Conservation (phyloP, 306 rosid genomes). For the Arachis stenosperma region DNA sequence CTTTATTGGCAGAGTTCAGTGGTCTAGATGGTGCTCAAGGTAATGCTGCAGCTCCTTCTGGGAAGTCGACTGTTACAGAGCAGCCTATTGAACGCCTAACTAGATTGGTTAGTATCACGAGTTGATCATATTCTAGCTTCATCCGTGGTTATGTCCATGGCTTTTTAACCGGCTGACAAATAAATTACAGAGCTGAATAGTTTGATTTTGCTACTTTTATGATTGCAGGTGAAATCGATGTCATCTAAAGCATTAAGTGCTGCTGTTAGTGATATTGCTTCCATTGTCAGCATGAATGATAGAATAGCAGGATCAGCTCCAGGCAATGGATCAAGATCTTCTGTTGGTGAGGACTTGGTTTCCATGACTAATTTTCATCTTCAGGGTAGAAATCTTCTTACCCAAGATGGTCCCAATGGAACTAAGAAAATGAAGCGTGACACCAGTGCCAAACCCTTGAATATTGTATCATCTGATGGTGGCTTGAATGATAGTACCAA, state of each 20-base stretch:
- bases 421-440: conserved; percentile 82
- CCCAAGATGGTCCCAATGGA: conserved; percentile 80
- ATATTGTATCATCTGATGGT: conserved; percentile 69
- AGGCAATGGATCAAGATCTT: conserved; percentile 93
- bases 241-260: conserved; percentile 68
- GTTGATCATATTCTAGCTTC: conserved; percentile 18
- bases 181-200: conserved; percentile 19
- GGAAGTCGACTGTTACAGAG: conserved; percentile 68
- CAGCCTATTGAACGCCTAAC: conserved; percentile 84
- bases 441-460: conserved; percentile 76
- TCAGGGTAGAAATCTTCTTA: conserved; percentile 69
- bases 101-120: conserved; percentile 66
- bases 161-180: conserved; percentile 17
- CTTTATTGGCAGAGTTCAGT: conserved; percentile 88
- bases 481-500: conserved; percentile 67
- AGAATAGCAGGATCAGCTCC: conserved; percentile 96
- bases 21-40: conserved; percentile 63
- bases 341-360: conserved; percentile 96
- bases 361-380: conserved; percentile 90
- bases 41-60: conserved; percentile 61
- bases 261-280: conserved; percentile 80
- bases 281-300: conserved; percentile 90
- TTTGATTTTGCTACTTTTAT: neutral
- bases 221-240: conserved; percentile 81
- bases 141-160: conserved; percentile 8